Conservation (phyloP, 331 rosid species). For the Dryas integrifolia region DNA sequence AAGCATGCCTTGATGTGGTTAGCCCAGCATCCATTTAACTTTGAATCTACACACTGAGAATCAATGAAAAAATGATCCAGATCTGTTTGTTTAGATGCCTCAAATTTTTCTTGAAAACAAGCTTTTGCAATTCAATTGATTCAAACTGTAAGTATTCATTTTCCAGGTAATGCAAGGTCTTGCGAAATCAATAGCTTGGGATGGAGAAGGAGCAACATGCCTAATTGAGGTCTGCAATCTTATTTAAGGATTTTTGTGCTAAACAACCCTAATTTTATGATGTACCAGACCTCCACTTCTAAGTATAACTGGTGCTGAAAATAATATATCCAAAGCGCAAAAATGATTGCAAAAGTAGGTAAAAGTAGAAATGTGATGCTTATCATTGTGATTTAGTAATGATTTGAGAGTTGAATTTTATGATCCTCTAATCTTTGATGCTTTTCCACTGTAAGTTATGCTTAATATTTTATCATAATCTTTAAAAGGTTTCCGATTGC, state of each 20-base stretch:
- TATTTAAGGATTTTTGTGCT: slow-evolving; percentile 22
- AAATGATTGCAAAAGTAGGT: neutral
- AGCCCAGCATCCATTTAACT: slow-evolving; percentile 18
- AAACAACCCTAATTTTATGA: neutral
- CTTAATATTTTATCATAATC: neutral
- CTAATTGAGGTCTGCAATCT: slow-evolving; percentile 72
- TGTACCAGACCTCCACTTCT: neutral
- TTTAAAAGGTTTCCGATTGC: neutral
- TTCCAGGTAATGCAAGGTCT: slow-evolving; percentile 97
- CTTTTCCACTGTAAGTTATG: neutral
- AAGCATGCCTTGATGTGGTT: slow-evolving; percentile 81
- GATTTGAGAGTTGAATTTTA: neutral
- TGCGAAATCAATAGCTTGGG: slow-evolving; percentile 97
- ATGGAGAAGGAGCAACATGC: slow-evolving; percentile 99
- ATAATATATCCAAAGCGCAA: neutral
- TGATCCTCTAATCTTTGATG: neutral
- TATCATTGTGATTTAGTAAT: neutral
- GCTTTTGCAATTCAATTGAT: slow-evolving; percentile 7
- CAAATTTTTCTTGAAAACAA: neutral
- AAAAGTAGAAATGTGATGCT: slow-evolving; percentile 2
- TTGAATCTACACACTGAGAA: neutral
- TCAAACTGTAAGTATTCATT: slow-evolving; percentile 12
- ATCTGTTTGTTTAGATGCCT: neutral
- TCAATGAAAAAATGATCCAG: too few relatives aligned
- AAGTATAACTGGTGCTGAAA: too few relatives aligned